Evolutionary conservation across 768 basidiomycete genomes (phyloP).

Genomic region (Pholiota conissans): DNA sequence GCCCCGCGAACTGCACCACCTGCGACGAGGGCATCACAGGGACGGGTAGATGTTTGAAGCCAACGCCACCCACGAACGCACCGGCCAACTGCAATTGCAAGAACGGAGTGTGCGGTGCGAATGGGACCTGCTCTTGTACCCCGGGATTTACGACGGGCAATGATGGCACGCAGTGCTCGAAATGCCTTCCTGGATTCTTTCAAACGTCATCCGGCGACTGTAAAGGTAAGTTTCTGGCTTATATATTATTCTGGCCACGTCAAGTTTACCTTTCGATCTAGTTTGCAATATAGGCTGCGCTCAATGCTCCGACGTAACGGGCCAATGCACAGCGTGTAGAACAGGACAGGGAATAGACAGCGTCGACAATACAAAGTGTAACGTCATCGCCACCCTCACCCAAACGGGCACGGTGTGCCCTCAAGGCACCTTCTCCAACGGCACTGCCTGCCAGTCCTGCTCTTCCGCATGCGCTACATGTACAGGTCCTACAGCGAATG

Average conservation of each 20-base stretch:
- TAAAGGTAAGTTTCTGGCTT: conserved; percentile 62
- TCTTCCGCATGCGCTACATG: conserved; percentile 69
- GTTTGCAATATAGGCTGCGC: conserved; percentile 80
- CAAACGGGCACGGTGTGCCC: conserved; percentile 61
- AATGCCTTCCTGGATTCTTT: conserved; percentile 78
- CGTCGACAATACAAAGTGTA: conserved; percentile 65
- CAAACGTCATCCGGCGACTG: conserved; percentile 70
- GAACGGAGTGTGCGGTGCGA: conserved; percentile 71
- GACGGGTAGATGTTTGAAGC: conserved; percentile 63
- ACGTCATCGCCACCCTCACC: conserved; percentile 50
- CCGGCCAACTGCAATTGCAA: conserved; percentile 74
- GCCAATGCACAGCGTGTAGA: conserved; percentile 70
- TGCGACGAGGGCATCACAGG: conserved; percentile 83
- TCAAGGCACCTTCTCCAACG: conserved; percentile 58
- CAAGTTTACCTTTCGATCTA: too few relatives aligned
- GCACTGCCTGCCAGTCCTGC: conserved; percentile 55
- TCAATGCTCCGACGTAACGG: conserved; percentile 61
- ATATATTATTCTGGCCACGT: too few relatives aligned
- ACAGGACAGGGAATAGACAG: conserved; percentile 64
- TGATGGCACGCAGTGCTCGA: conserved; percentile 75
- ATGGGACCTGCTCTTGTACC: conserved; percentile 73
- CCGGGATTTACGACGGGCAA: conserved; percentile 69
- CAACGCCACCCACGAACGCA: conserved; percentile 48
- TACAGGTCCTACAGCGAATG: conserved; percentile 56
- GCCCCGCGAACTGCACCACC: conserved; percentile 59